Conservation (phyloP, 371 early-diverging fungal species). For the Mucor irregularis region DNA sequence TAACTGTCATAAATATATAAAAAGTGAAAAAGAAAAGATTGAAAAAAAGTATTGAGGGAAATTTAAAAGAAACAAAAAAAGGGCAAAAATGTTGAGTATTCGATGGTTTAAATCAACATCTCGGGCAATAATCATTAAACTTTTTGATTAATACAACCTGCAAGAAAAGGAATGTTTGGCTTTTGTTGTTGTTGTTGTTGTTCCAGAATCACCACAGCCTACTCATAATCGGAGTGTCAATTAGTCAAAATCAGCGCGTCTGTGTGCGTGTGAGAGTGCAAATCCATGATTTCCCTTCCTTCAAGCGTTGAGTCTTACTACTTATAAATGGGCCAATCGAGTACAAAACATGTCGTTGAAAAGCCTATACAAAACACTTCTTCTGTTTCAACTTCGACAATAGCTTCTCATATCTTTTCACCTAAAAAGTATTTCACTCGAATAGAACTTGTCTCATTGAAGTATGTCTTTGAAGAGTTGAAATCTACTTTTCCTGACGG, state of each 20-base stretch:
- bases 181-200: too few species aligned
- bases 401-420: too few species aligned
- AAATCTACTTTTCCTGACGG: constrained; percentile 32
- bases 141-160: constrained; percentile 2
- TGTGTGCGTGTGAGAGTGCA: too few species aligned
- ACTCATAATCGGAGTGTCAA: too few species aligned
- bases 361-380: background rate
- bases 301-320: background rate
- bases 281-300: background rate
- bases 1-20: constrained; percentile 13
- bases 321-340: constrained; percentile 19
- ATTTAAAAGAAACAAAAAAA: constrained; percentile 1
- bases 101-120: constrained; percentile 17
- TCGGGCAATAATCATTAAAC: constrained; percentile 9
- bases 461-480: constrained; percentile 34
- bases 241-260: too few species aligned
- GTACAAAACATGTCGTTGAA: constrained; percentile 9
- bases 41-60: constrained; percentile 3
- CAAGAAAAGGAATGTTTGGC: constrained; percentile 2
- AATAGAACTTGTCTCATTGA: constrained; percentile 34
- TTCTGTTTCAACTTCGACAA: too few species aligned
- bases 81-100: constrained; percentile 10
- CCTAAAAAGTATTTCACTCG: constrained; percentile 21
- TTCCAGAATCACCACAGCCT: too few species aligned
- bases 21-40: constrained; percentile 11